These are phyloP conservation scores for Piper longum DNA, from an alignment of 164 flowering plant species.

Conservation along the genomic window DNA sequence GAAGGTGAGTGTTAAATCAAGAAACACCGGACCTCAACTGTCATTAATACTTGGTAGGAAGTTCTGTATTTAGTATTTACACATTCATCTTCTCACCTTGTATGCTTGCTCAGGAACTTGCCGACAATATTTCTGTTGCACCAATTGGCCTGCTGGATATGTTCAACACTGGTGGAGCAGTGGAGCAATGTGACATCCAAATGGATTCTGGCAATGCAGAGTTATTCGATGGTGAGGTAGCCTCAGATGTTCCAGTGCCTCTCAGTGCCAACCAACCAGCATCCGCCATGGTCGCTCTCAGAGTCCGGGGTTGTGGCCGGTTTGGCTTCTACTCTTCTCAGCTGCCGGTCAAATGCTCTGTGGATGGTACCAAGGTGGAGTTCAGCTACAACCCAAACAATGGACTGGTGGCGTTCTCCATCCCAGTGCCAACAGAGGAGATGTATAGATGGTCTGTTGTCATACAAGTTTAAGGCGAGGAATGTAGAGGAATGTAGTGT, in stretches of 20 bases:
- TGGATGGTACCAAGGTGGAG: conserved; percentile 26
- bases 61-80: neutral
- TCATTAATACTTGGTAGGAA: neutral
- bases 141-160: conserved; percentile 84
- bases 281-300: conserved; percentile 29
- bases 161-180: conserved; percentile 78
- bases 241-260: conserved; percentile 17
- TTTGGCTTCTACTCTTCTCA: conserved; percentile 81
- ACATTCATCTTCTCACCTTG: neutral
- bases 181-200: conserved; percentile 42
- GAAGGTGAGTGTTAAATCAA: conserved; percentile 27
- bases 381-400: conserved; percentile 35
- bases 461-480: conserved; percentile 30
- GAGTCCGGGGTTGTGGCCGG: conserved; percentile 61
- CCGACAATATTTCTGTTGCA: conserved; percentile 51
- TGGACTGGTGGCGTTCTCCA: conserved; percentile 40
- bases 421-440: conserved; percentile 40
- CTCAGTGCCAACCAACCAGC: conserved; percentile 27
- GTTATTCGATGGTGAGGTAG: conserved; percentile 31
- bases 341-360: conserved; percentile 50
- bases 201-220: conserved; percentile 21
- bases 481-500: too few species aligned
- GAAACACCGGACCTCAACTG: neutral
- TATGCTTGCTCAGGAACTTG: conserved; percentile 38
- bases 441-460: conserved; percentile 32